Conservation (phyloP, 2,329 filamentous ascomycete genomes). For the Neopestalotiopsis rosae region DNA sequence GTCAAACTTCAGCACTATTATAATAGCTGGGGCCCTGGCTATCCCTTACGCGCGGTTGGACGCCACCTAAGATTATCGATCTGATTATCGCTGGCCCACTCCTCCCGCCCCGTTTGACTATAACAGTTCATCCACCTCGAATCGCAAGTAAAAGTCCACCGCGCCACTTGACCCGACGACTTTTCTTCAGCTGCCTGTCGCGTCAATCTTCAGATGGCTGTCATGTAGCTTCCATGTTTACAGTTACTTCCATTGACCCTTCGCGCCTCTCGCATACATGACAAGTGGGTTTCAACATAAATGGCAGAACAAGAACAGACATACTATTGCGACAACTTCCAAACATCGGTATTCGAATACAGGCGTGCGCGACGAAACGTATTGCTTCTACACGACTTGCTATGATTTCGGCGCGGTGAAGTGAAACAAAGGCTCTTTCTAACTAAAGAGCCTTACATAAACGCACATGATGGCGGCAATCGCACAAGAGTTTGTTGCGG, state of each 20-base stretch:
- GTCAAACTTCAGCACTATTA: background rate
- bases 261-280: background rate
- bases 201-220: background rate
- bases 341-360: background rate
- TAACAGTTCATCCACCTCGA: background rate
- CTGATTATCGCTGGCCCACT: background rate
- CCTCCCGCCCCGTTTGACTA: background rate
- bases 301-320: background rate
- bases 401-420: background rate
- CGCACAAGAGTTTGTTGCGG: constrained; percentile 37
- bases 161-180: background rate
- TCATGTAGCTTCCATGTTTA: background rate
- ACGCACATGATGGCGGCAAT: constrained; percentile 26
- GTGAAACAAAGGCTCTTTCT: background rate
- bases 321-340: background rate
- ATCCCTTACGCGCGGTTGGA: constrained; percentile 12
- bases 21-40: background rate
- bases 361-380: background rate
- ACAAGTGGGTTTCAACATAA: background rate
- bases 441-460: background rate
- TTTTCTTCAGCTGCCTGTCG: background rate
- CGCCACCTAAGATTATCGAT: constrained; percentile 11
- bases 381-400: background rate
- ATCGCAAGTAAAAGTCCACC: background rate
- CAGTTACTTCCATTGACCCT: background rate